Evolutionary conservation across 768 basidiomycete genomes (phyloP).

Genomic region (Clavulina sp.): DNA sequence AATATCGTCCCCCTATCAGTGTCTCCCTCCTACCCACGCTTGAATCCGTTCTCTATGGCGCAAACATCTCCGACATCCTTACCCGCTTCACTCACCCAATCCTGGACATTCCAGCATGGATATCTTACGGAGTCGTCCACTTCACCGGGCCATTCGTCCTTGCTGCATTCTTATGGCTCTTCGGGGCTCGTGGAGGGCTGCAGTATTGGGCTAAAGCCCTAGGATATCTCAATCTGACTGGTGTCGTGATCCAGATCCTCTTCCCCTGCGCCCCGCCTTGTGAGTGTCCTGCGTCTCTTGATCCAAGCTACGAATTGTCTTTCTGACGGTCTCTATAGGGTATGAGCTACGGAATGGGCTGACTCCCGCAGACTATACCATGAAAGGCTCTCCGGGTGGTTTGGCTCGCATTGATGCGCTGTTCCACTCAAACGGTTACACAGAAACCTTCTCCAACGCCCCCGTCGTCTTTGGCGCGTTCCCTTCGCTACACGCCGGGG

Average conservation of each 20-base stretch:
- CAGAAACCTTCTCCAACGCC: slow-evolving; percentile 61
- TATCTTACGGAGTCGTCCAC: slow-evolving; percentile 92
- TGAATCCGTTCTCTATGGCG: slow-evolving; percentile 89
- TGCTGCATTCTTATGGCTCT: slow-evolving; percentile 75
- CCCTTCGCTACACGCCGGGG: slow-evolving; percentile 81
- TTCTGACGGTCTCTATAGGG: slow-evolving; percentile 31
- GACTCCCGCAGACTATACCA: slow-evolving; percentile 82
- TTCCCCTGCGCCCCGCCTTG: slow-evolving; percentile 84
- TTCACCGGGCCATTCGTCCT: slow-evolving; percentile 78
- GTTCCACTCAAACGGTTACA: slow-evolving; percentile 62
- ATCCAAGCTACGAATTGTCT: background rate
- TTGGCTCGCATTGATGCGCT: slow-evolving; percentile 81
- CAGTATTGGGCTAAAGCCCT: slow-evolving; percentile 76
- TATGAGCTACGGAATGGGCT: slow-evolving; percentile 95
- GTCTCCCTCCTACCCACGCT: slow-evolving; percentile 89
- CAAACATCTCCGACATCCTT: slow-evolving; percentile 93
- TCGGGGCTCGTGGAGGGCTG: slow-evolving; percentile 62
- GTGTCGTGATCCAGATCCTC: slow-evolving; percentile 74
- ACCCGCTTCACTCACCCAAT: slow-evolving; percentile 86
- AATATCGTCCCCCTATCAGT: slow-evolving; percentile 64
- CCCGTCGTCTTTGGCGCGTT: slow-evolving; percentile 96
- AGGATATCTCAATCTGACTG: slow-evolving; percentile 82
- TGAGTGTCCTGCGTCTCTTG: slow-evolving; percentile 15
- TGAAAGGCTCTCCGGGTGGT: slow-evolving; percentile 86
- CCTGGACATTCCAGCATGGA: slow-evolving; percentile 87